These are phyloP conservation scores for Cytospora schulzeri DNA, from an alignment of 2,329 filamentous ascomycete species.

Conservation along the genomic window DNA sequence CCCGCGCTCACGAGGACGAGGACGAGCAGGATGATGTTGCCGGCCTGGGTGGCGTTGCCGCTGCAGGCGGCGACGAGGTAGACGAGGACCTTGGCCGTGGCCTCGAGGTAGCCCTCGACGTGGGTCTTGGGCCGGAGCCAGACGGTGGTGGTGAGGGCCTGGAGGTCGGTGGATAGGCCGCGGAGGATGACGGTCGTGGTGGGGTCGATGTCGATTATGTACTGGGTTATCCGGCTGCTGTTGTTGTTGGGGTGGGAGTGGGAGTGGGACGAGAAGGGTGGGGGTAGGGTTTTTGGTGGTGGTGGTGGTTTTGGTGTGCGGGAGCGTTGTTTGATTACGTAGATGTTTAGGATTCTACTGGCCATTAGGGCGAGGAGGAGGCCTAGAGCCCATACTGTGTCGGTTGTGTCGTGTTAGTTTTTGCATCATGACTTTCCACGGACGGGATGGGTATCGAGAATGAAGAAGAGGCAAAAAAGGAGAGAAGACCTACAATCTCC, in stretches of 20 bases:
- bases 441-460: background rate
- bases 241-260: conserved; percentile 30
- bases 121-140: conserved; percentile 58
- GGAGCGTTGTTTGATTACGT: conserved; percentile 56
- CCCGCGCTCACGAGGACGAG: conserved; percentile 56
- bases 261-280: conserved; percentile 17
- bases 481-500: conserved; percentile 45
- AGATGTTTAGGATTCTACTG: conserved; percentile 58
- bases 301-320: no score
- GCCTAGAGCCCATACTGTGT: conserved; percentile 50
- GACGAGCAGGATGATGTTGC: conserved; percentile 53
- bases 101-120: conserved; percentile 54
- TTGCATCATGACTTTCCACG: background rate
- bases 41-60: conserved; percentile 56
- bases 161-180: conserved; percentile 57
- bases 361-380: conserved; percentile 52
- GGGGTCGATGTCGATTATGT: conserved; percentile 23
- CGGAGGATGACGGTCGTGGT: conserved; percentile 47
- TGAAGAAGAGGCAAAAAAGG: background rate
- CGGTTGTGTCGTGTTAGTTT: conserved; percentile 21
- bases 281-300: conserved; percentile 11
- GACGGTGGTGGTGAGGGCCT: conserved; percentile 58
- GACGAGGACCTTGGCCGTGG: conserved; percentile 57
- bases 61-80: conserved; percentile 59
- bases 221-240: conserved; percentile 26